phyloP scores from a whole-genome alignment of 2,329 filamentous ascomycete genomes.

The Colletotrichum abscissum region DNA sequence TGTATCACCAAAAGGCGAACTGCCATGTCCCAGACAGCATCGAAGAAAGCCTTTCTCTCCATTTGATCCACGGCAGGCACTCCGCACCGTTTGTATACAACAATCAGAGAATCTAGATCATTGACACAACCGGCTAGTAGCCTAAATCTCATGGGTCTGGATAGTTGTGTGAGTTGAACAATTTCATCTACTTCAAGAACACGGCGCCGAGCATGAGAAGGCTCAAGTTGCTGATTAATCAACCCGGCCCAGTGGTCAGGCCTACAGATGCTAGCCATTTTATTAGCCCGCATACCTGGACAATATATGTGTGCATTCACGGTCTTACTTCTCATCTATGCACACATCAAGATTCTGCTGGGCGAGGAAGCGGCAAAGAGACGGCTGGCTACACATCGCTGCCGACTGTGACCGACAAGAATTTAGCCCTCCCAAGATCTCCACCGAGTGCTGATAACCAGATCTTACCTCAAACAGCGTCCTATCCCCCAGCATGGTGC shows the following conservation, averaged over 20 bases:
- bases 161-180: not conserved
- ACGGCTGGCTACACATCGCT: not conserved
- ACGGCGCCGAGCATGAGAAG: not conserved
- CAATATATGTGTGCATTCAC: not conserved
- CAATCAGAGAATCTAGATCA: not conserved
- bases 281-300: not conserved
- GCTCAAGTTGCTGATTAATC: rapidly evolving
- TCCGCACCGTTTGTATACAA: not conserved
- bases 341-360: not conserved
- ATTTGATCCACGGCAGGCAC: not conserved
- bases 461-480: constrained; percentile 1
- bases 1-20: not conserved
- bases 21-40: not conserved
- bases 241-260: not conserved
- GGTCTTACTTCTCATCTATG: not conserved
- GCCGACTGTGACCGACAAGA: not conserved
- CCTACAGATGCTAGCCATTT: not conserved
- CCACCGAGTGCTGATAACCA: too few relatives aligned
- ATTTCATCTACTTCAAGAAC: not conserved
- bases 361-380: constrained; percentile 12
- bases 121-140: not conserved
- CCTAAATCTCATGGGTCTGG: not conserved
- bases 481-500: not conserved
- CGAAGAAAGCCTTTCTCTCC: not conserved
- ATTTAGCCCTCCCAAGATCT: not conserved